These are phyloP conservation scores for Ascochyta pisi DNA, from an alignment of 2,329 filamentous ascomycete species.

Conservation along the genomic window DNA sequence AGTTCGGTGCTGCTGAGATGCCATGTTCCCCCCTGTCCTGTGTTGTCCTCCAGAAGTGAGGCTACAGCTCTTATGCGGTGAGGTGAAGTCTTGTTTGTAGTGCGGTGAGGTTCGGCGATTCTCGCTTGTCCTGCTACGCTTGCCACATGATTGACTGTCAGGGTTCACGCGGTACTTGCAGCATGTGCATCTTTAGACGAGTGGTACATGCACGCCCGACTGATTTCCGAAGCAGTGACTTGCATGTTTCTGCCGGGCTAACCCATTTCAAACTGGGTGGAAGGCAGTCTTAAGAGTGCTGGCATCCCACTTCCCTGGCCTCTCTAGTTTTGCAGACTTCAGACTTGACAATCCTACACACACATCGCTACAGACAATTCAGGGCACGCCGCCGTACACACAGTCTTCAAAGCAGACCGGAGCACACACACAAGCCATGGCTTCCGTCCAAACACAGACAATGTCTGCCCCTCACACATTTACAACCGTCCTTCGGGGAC, in stretches of 20 bases:
- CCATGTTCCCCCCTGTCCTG: neutral
- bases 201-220: constrained; percentile 14
- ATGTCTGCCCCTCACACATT: constrained; percentile 30
- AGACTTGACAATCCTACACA: neutral
- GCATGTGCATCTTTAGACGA: constrained; percentile 15
- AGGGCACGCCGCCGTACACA: constrained; percentile 5
- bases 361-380: neutral
- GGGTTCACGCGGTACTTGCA: constrained; percentile 12
- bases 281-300: constrained; percentile 10
- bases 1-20: neutral
- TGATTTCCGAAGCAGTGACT: constrained; percentile 17
- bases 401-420: neutral
- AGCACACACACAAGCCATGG: constrained; percentile 21
- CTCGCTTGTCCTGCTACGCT: constrained; percentile 18
- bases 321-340: constrained; percentile 10
- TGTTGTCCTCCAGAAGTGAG: constrained; percentile 1
- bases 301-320: constrained; percentile 15
- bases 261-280: constrained; percentile 5
- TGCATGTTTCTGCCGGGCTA: constrained; percentile 16
- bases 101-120: constrained; percentile 19
- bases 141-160: constrained; percentile 19
- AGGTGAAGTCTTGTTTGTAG: constrained; percentile 10
- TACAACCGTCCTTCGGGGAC: constrained; percentile 28
- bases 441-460: constrained; percentile 37
- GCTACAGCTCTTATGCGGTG: constrained; percentile 6